Evolutionary conservation across 306 rosid species (phyloP).

Genomic region (Trichosanthes cucumerina): DNA sequence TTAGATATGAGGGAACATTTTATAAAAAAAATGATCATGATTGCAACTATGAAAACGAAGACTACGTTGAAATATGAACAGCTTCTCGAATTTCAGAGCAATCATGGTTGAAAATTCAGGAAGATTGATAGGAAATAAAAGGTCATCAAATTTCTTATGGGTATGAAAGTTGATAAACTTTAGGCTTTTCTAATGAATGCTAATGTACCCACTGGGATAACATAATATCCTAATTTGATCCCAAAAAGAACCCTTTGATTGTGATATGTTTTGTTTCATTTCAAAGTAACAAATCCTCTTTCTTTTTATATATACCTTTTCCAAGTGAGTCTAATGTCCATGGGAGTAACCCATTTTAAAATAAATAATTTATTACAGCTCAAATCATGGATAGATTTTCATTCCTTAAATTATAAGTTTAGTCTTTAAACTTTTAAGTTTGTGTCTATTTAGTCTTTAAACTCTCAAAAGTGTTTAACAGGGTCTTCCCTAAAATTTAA

Average conservation of each 20-base stretch:
- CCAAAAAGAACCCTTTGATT: background rate
- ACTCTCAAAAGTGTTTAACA: too few relatives aligned
- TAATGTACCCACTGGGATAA: background rate
- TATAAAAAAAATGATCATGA: too few relatives aligned
- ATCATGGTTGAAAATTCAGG: background rate
- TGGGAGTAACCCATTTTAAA: background rate
- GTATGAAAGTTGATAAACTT: background rate
- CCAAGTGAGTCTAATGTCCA: background rate
- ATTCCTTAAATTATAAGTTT: too few relatives aligned
- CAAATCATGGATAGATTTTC: too few relatives aligned
- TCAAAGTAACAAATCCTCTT: background rate
- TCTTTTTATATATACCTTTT: background rate
- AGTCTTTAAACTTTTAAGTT: too few relatives aligned
- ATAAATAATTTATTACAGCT: background rate
- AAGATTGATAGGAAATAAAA: background rate
- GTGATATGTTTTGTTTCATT: background rate
- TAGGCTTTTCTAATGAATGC: background rate
- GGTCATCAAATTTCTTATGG: background rate
- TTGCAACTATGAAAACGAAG: too few relatives aligned
- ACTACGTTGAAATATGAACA: too few relatives aligned
- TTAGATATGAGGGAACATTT: too few relatives aligned
- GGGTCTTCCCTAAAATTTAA: too few relatives aligned
- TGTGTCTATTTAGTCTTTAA: too few relatives aligned
- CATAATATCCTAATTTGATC: background rate
- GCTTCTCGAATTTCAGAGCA: too few relatives aligned